These are phyloP conservation scores for Penicillium bialowiezense DNA, from an alignment of 495 filamentous ascomycete species.

Conservation along the genomic window DNA sequence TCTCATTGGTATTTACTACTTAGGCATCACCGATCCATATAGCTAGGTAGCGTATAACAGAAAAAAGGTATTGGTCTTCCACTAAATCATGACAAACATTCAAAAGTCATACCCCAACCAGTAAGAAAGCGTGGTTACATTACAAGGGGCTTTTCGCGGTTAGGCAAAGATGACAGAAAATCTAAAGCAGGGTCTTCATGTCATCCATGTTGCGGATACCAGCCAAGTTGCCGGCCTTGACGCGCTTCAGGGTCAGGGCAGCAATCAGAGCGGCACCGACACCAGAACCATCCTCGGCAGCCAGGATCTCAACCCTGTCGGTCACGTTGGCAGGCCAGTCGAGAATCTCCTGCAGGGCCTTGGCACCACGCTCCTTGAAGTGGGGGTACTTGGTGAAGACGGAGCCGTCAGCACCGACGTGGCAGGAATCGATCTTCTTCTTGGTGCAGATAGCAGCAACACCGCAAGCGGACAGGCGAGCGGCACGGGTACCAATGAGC, in stretches of 20 bases:
- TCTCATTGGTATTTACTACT: conserved; percentile 4
- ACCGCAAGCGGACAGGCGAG: conserved; percentile 88
- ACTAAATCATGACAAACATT: neutral
- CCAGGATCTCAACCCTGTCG: conserved; percentile 81
- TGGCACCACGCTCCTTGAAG: conserved; percentile 87
- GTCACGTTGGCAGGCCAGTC: conserved; percentile 78
- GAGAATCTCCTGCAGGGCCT: conserved; percentile 87
- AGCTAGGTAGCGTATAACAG: neutral
- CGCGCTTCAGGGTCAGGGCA: conserved; percentile 83
- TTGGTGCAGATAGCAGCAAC: conserved; percentile 94
- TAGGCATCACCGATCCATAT: conserved; percentile 1
- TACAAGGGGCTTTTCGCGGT: no score
- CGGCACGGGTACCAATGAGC: conserved; percentile 90
- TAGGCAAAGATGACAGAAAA: neutral
- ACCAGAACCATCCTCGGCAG: conserved; percentile 91
- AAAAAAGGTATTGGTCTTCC: no score
- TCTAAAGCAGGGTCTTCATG: conserved; percentile 37
- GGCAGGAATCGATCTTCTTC: conserved; percentile 82
- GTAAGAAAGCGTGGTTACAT: no score
- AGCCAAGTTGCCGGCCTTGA: conserved; percentile 71
- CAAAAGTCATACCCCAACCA: neutral
- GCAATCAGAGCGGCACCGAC: conserved; percentile 96
- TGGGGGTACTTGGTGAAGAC: conserved; percentile 99
- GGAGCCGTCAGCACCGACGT: conserved; percentile 92
- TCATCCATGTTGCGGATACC: conserved; percentile 72